These are phyloP conservation scores for Vigna trinervia DNA, from an alignment of 306 rosid species.

Conservation along the genomic window DNA sequence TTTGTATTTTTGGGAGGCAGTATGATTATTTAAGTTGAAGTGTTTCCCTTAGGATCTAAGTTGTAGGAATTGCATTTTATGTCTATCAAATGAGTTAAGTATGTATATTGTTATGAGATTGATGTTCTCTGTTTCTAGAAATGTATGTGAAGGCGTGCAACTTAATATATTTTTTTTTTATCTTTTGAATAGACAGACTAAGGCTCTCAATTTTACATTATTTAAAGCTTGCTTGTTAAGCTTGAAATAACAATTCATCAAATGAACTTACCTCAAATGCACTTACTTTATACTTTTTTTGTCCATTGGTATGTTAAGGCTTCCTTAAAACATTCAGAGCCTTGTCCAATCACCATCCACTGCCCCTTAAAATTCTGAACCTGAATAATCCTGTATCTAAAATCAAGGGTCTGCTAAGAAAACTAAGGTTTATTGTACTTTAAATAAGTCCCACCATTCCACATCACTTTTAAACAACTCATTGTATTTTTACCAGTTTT, in stretches of 20 bases:
- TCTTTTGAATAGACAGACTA: constrained; percentile 27
- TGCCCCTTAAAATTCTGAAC: too few relatives aligned
- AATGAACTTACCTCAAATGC: constrained; percentile 11
- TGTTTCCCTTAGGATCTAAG: constrained; percentile 37
- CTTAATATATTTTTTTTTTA: not conserved
- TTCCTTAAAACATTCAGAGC: constrained; percentile 1
- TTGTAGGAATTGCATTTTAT: constrained; percentile 51
- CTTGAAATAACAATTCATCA: constrained; percentile 2
- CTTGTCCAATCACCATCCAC: not conserved
- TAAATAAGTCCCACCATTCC: too few relatives aligned
- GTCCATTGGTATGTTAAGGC: constrained; percentile 1
- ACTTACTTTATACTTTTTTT: not conserved
- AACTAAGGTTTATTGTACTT: too few relatives aligned
- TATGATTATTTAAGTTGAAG: constrained; percentile 22
- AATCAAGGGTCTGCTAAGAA: too few relatives aligned
- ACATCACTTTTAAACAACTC: too few relatives aligned
- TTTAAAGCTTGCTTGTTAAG: not conserved
- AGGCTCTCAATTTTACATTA: constrained; percentile 6
- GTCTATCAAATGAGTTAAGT: constrained; percentile 39
- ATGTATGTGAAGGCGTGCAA: constrained; percentile 28
- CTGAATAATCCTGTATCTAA: too few relatives aligned
- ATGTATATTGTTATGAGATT: constrained; percentile 37
- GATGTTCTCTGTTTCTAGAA: constrained; percentile 29
- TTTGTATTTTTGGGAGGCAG: constrained; percentile 48
- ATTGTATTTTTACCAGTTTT: too few relatives aligned